Base-by-base conservation (phyloP, 371 early-diverging fungal species). In the Mucor piriformis region DNA sequence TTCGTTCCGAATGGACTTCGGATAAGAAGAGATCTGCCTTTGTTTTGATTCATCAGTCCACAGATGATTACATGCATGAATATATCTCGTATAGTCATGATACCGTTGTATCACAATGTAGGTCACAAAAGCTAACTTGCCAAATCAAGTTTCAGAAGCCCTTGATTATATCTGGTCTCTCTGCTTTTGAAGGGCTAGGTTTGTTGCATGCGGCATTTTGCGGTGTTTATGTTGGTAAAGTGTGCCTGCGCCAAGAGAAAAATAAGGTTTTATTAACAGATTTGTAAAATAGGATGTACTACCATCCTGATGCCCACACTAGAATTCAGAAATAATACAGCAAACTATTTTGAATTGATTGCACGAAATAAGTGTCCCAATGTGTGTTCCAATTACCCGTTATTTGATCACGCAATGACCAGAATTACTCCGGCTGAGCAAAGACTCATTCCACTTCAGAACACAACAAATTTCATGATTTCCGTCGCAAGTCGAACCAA, bases 61-160 rank as follows among this genome's bases (percentile, higher is more conserved):
- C 25, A 21, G 64, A 66, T 2, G 54, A 78, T 0, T 83, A 83
- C 53, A 74, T 77, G 65, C 37, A 50, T 32, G 64, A 73, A 20
- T 83, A 81, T 59, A 79, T 88, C 21, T 64, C 76, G 32, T 73
- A 88, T 49, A 79, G 81, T 13, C 92, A 93, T 73, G 60, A 75
- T 4, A 80, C 81, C 0, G 65, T 93, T 35, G 59, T 94, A 53
- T 77, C 85, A 18, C 89, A 88, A 53, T 88, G 92, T 67, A 76
- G 88, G 16, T 76, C 90, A 13, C 92, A 92, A 54, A 89, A 88
- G 61, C 74, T 86, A 48, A 90, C 89, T 34, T 85, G 85, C 59
- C 83, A 86, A 52, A 80, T 94, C 72, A 78, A 75, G 42, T 77
- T 79, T 10, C 73, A 77, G 21, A 70, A 78, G 18, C 89, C 90